Percentiles rank a stretch among this genome's conserved stretches.
phyloP scores from a whole-genome alignment of 768 basidiomycete genomes.

The Rhodocollybia butyracea region DNA sequence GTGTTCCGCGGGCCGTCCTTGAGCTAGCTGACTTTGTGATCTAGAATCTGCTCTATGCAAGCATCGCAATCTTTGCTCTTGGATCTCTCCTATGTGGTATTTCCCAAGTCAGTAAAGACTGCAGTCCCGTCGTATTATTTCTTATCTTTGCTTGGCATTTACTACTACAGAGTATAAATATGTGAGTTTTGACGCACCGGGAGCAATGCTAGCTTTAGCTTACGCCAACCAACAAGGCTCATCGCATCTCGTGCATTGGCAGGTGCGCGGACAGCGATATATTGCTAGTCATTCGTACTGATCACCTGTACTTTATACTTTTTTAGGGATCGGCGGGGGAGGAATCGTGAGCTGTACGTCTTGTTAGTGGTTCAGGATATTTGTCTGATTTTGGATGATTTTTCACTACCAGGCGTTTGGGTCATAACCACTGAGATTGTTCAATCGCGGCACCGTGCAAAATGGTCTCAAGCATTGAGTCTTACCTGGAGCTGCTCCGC shows the following conservation, averaged over 20 bases:
- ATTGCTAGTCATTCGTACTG: background rate
- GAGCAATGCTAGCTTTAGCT: background rate
- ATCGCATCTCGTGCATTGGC: constrained; percentile 64
- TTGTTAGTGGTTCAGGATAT: too few relatives aligned
- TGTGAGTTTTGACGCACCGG: constrained; percentile 10
- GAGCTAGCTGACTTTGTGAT: constrained; percentile 8
- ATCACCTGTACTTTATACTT: background rate
- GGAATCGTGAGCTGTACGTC: constrained; percentile 84
- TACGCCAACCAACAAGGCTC: constrained; percentile 49
- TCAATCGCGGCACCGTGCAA: constrained; percentile 62
- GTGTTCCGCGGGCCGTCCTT: background rate
- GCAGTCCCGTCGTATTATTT: constrained; percentile 7
- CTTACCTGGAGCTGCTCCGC: constrained; percentile 87
- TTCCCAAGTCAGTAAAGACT: constrained; percentile 61
- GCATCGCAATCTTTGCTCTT: constrained; percentile 70
- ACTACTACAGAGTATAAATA: constrained; percentile 38
- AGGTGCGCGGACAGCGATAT: constrained; percentile 30
- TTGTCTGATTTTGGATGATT: too few relatives aligned
- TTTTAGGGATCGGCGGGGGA: constrained; percentile 61
- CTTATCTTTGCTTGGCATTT: constrained; percentile 15
- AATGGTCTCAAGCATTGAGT: constrained; percentile 84
- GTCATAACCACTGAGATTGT: constrained; percentile 85
- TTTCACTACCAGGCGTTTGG: too few relatives aligned
- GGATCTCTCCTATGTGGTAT: constrained; percentile 80
- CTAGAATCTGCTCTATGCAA: constrained; percentile 66